A percentile compares a stretch with the other conserved stretches of the same genome.
Conservation (phyloP, 768 basidiomycete species). For the Tulasnella sp. region DNA sequence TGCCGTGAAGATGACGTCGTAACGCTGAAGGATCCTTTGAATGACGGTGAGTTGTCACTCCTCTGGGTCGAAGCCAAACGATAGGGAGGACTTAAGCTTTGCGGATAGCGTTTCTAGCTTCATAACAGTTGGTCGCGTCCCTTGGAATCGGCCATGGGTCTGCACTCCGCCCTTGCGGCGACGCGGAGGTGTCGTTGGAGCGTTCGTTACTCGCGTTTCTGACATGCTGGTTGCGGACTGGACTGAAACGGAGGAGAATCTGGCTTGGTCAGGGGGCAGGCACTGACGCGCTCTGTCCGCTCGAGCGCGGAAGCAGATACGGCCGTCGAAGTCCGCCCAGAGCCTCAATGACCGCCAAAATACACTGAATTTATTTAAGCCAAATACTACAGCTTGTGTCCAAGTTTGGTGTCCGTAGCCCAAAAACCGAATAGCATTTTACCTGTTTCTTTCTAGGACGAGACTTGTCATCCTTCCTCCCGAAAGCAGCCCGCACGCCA, state of each 20-base stretch:
- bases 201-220: slow-evolving; percentile 27
- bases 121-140: background rate
- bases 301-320: too few species aligned
- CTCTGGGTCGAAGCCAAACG: background rate
- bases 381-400: background rate
- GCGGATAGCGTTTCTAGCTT: background rate
- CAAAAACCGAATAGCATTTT: too few species aligned
- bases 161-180: background rate
- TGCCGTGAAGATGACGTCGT: too few species aligned
- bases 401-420: background rate
- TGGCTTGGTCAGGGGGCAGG: background rate
- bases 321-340: too few species aligned
- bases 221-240: slow-evolving; percentile 36
- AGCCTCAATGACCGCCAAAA: background rate
- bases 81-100: background rate
- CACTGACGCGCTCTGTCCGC: slow-evolving; percentile 1
- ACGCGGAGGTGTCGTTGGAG: background rate
- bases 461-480: background rate
- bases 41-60: background rate
- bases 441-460: background rate
- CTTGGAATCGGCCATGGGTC: background rate
- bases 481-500: background rate
- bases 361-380: background rate
- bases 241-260: slow-evolving; percentile 17
- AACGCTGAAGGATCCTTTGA: too few species aligned